A percentile compares a stretch with the other conserved stretches of the same genome.
Conservation (phyloP, 768 basidiomycete species). For the Tylopilus vinaceipallidus region DNA sequence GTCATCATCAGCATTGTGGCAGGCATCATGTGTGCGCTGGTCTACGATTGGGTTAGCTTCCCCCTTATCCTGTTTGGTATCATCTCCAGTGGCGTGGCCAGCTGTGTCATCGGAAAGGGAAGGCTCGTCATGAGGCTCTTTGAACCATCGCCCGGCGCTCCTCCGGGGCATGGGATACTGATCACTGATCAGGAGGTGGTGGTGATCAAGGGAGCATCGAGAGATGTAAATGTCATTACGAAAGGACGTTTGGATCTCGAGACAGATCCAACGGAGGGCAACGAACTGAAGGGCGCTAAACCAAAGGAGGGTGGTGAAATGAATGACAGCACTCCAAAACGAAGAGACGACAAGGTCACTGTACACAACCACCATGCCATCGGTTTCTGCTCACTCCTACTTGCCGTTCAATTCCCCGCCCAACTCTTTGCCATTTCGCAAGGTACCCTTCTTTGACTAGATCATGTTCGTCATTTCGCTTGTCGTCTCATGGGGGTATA, state of each 20-base stretch:
- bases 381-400: conserved; percentile 27
- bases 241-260: conserved; percentile 28
- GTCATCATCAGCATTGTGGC: conserved; percentile 23
- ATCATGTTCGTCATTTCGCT: too few relatives aligned
- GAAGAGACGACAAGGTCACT: neutral
- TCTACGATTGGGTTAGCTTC: conserved; percentile 31
- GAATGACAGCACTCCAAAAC: too few relatives aligned
- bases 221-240: conserved; percentile 29
- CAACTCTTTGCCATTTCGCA: conserved; percentile 35
- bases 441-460: conserved; percentile 33
- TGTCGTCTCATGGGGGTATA: conserved; percentile 8
- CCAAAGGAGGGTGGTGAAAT: neutral
- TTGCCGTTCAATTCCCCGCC: conserved; percentile 29
- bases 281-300: neutral
- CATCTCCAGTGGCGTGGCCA: conserved; percentile 27
- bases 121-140: conserved; percentile 13
- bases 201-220: conserved; percentile 27
- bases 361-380: conserved; percentile 14
- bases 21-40: conserved; percentile 24
- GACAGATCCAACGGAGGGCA: neutral
- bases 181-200: conserved; percentile 16
- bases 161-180: conserved; percentile 31
- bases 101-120: conserved; percentile 25
- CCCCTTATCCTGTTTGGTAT: conserved; percentile 33
- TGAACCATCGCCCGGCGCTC: conserved; percentile 16